phyloP scores from a whole-genome alignment of 116 monocot species.

The Trichopus zeylanicus region DNA sequence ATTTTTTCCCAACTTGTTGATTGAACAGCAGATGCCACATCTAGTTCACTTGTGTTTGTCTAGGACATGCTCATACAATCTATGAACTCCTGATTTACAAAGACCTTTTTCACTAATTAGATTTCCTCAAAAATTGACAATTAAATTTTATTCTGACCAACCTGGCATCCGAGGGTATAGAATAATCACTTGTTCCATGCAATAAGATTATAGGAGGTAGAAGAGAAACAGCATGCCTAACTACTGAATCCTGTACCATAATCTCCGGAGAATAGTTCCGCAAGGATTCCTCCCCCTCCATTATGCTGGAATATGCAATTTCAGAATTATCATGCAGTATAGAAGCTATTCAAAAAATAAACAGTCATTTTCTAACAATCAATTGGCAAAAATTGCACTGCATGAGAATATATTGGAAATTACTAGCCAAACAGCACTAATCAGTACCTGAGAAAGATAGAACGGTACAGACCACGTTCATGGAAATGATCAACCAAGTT shows the following conservation, averaged over 20 bases:
- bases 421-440: neutral
- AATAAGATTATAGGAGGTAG: slow-evolving; percentile 70
- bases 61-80: too few species aligned
- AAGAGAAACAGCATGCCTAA: slow-evolving; percentile 36
- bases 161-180: slow-evolving; percentile 90
- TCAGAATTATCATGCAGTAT: neutral
- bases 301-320: slow-evolving; percentile 51
- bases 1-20: too few species aligned
- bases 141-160: slow-evolving; percentile 6
- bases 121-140: too few species aligned
- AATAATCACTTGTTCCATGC: slow-evolving; percentile 84
- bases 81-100: too few species aligned
- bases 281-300: slow-evolving; percentile 93
- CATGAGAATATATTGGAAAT: slow-evolving; percentile 1
- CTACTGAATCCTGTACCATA: slow-evolving; percentile 37
- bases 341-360: slow-evolving; percentile 1
- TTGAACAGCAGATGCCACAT: too few species aligned
- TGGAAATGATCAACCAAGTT: slow-evolving; percentile 95
- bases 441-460: slow-evolving; percentile 80
- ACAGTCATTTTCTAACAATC: neutral
- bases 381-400: neutral
- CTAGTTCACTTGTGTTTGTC: too few species aligned
- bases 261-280: slow-evolving; percentile 71
- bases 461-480: slow-evolving; percentile 74
- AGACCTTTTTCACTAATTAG: too few species aligned